These are phyloP conservation scores for Pseudognaphalium luteoalbum DNA, from an alignment of 129 eudicot species.

Conservation along the genomic window DNA sequence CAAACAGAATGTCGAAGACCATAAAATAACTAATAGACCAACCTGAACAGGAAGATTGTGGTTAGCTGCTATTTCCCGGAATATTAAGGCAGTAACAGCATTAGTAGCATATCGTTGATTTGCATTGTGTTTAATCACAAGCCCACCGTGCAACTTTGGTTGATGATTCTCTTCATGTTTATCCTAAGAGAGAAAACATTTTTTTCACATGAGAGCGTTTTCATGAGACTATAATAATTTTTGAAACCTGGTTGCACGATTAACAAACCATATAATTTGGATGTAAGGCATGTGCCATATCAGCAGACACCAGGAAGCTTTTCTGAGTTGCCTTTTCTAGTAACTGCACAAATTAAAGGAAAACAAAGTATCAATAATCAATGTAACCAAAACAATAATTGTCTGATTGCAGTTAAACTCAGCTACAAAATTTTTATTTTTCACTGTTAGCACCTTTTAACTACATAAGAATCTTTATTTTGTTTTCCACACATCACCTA, in stretches of 20 bases:
- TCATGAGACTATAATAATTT: neutral
- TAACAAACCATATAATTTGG: conserved; percentile 85
- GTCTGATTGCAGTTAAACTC: neutral
- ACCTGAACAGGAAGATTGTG: conserved; percentile 93
- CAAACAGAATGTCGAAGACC: neutral
- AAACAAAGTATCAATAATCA: conserved; percentile 20
- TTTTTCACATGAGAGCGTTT: neutral
- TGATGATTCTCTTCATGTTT: conserved; percentile 98
- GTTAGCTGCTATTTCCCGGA: conserved; percentile 84
- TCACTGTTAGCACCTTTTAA: neutral
- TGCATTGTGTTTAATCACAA: conserved; percentile 93
- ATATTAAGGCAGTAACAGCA: conserved; percentile 86
- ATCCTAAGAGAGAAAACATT: conserved; percentile 52
- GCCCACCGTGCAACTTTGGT: conserved; percentile 93
- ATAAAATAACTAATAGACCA: conserved; percentile 8
- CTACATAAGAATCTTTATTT: conserved; percentile 5
- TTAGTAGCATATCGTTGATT: conserved; percentile 96
- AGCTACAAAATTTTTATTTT: neutral
- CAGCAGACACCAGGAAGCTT: conserved; percentile 95
- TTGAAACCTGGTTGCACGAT: neutral
- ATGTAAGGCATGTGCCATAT: conserved; percentile 99
- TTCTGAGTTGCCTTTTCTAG: conserved; percentile 70
- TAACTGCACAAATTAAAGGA: conserved; percentile 40
- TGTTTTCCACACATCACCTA: neutral
- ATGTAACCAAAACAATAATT: neutral